Conservation (phyloP, 305 asterid species). For the Stenogyne calaminthoides region DNA sequence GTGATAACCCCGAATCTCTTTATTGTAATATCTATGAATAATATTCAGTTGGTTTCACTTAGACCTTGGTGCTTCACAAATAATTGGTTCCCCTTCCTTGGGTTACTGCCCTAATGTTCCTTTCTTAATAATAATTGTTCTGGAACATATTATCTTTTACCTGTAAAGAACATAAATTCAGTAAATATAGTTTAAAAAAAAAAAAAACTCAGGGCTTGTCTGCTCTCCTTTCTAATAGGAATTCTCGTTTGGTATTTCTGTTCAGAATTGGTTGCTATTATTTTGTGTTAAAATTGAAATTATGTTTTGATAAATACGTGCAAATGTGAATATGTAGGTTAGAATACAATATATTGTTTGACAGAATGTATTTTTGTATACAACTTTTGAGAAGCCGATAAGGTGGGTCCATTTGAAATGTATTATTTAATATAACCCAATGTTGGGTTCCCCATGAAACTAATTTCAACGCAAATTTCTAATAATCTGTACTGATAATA, state of each 20-base stretch:
- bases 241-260: background rate
- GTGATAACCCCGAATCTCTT: conserved; percentile 13
- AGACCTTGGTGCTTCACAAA: conserved; percentile 18
- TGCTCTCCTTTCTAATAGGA: background rate
- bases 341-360: background rate
- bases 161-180: conserved; percentile 1
- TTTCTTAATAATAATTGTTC: conserved; percentile 5
- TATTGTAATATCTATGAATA: background rate
- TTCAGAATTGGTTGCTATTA: background rate
- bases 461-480: background rate
- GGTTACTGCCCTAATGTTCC: conserved; percentile 5
- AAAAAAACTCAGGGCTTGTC: background rate
- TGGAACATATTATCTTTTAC: conserved; percentile 25
- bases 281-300: background rate
- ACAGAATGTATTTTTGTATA: background rate
- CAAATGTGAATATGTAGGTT: background rate
- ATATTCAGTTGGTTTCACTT: conserved; percentile 16
- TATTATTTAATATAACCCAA: background rate
- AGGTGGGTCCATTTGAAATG: conserved; percentile 7
- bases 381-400: background rate
- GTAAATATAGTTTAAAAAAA: background rate
- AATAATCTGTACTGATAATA: background rate
- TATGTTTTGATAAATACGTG: background rate
- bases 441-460: background rate
- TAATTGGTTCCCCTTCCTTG: conserved; percentile 24